Evolutionary conservation across 768 basidiomycete species (phyloP).

Genomic region (Floccularia luteovirens): DNA sequence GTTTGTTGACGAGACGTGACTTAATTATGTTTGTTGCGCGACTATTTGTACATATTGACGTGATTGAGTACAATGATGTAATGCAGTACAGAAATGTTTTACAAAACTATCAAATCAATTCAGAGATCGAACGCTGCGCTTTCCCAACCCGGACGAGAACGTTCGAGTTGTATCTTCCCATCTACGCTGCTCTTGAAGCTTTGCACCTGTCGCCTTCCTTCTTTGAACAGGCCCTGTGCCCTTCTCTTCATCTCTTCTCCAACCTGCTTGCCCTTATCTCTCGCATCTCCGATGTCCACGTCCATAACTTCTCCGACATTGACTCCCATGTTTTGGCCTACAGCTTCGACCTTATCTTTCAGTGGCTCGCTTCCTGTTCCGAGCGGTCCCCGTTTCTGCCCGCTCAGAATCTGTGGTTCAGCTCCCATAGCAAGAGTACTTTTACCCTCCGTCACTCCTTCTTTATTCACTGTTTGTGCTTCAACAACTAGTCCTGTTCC

Average conservation of each 20-base stretch:
- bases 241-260: conserved; percentile 13
- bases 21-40: conserved; percentile 31
- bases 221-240: conserved; percentile 19
- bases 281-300: conserved; percentile 15
- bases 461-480: conserved; percentile 19
- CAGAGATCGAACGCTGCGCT: conserved; percentile 39
- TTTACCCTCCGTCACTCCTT: conserved; percentile 14
- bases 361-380: conserved; percentile 42
- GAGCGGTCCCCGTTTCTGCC: conserved; percentile 61
- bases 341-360: conserved; percentile 23
- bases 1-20: conserved; percentile 27
- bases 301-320: conserved; percentile 13
- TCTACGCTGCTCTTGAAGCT: conserved; percentile 38
- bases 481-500: conserved; percentile 59
- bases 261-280: conserved; percentile 1
- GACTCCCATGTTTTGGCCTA: conserved; percentile 20
- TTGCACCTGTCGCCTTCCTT: conserved; percentile 25
- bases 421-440: conserved; percentile 56
- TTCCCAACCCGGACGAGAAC: conserved; percentile 33
- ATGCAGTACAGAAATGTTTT: too few relatives aligned
- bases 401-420: conserved; percentile 65
- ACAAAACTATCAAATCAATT: not conserved
- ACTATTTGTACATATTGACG: conserved; percentile 32
- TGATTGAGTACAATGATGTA: too few relatives aligned
- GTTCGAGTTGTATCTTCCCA: conserved; percentile 30